Conservation (phyloP, 2,329 filamentous ascomycete species). For the Hyphodiscus sp. region DNA sequence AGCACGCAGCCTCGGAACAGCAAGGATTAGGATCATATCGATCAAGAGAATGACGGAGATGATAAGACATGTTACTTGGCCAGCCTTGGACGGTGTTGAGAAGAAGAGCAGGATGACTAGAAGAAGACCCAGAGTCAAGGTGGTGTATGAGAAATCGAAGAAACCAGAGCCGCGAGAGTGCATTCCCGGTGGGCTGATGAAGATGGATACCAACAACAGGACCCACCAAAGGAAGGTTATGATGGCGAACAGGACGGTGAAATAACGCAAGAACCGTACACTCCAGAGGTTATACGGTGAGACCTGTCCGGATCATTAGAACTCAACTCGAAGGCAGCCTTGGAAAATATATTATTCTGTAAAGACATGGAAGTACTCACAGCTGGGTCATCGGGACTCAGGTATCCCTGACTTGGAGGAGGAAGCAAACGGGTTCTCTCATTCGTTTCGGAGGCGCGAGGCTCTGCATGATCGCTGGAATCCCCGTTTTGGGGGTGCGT, state of each 20-base stretch:
- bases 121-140: conserved; percentile 69
- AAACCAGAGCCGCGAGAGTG: conserved; percentile 87
- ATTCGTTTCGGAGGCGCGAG: conserved; percentile 40
- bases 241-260: conserved; percentile 69
- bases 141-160: conserved; percentile 79
- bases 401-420: conserved; percentile 39
- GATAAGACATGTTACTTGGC: conserved; percentile 65
- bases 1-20: conserved; percentile 65
- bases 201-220: conserved; percentile 78
- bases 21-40: conserved; percentile 72
- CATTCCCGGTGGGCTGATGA: conserved; percentile 83
- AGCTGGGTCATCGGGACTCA: conserved; percentile 75
- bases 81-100: conserved; percentile 69
- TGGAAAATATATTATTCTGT: background rate
- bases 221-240: conserved; percentile 90
- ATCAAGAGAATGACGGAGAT: conserved; percentile 62
- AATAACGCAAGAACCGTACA: conserved; percentile 70
- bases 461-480: conserved; percentile 9
- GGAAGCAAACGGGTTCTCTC: conserved; percentile 44
- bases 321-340: background rate
- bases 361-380: conserved; percentile 40
- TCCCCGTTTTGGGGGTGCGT: conserved; percentile 17
- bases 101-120: conserved; percentile 81
- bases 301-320: conserved; percentile 36
- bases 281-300: conserved; percentile 94